phyloP scores from a whole-genome alignment of 768 basidiomycete species.

The Pulveroboletus sp. region DNA sequence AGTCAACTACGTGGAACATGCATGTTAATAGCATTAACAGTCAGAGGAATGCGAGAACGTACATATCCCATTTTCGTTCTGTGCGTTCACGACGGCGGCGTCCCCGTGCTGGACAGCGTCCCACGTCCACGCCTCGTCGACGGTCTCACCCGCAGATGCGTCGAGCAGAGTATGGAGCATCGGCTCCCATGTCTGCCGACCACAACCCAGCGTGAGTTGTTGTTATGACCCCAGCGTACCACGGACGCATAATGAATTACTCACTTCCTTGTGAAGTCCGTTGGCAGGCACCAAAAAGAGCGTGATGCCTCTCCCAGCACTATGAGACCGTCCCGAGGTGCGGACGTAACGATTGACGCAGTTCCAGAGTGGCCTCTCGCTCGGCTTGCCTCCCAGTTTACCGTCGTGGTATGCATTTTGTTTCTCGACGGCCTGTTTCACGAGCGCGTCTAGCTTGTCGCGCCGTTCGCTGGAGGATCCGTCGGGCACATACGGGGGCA shows the following conservation, averaged over 20 bases:
- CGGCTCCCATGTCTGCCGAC: constrained; percentile 75
- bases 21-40: not conserved
- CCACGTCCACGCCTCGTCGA: constrained; percentile 79
- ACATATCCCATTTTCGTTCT: constrained; percentile 56
- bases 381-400: too few species aligned
- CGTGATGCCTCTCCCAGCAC: constrained; percentile 41
- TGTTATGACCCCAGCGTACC: not conserved
- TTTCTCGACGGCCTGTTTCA: constrained; percentile 23
- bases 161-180: constrained; percentile 51
- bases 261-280: constrained; percentile 83
- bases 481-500: constrained; percentile 11
- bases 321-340: not conserved
- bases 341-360: constrained; percentile 66
- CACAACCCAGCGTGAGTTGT: not conserved
- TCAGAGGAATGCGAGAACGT: constrained; percentile 25
- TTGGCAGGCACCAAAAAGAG: constrained; percentile 81
- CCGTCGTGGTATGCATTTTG: too few species aligned
- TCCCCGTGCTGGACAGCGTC: constrained; percentile 87
- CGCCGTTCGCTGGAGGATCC: constrained; percentile 9
- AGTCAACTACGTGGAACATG: constrained; percentile 51
- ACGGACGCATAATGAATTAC: constrained; percentile 13
- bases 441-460: constrained; percentile 6
- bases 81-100: constrained; percentile 65
- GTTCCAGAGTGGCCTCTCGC: constrained; percentile 53
- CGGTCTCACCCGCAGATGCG: constrained; percentile 33